Base-by-base conservation (phyloP, 345 rosid species). In the Schrenkiella parvula region DNA sequence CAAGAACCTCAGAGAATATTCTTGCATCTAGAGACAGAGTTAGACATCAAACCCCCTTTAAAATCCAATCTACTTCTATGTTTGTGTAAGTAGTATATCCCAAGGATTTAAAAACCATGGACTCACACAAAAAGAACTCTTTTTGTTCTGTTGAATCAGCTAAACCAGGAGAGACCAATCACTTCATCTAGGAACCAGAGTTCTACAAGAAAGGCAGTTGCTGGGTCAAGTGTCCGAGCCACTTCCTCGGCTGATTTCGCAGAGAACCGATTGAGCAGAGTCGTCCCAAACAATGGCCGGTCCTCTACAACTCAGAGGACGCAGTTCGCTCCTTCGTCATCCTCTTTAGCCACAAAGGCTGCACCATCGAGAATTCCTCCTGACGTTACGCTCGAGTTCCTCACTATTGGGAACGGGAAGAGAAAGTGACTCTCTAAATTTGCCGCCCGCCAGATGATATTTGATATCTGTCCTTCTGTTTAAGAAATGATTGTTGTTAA, bases 181-280 rank as follows among this genome's bases (percentile, higher is more conserved):
- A 55, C 84, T 66, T 80, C 87, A 28, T 82, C 92, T 34, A 88
- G 90, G 70, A 86, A 83, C 76, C 88, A 79, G 39, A 88, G 86
- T 71, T 62, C 82, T 35, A 82, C 95, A 44, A 91, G 88, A 84
- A 88, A 83, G 79, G 92, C 87, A 48, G 72, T 88, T 15, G 39
- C 68, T 1, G 54, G 79, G 43, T 83, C 90, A 23, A 80, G 85
- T 83, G 87, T 84, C 77, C 76, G 87, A 41, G 92, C 85, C 5
- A 79, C 83, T 82, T 80, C 95, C 37, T 91, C 91, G 1, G 95
- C 90, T 18, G 97, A 89, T 79, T 90, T 87, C 54, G 72, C 77
- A 26, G 95, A 91, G 50, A 84, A 67, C 67, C 75, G 91, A 22
- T 65, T 84, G 13, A 86, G 81, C 76, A 80, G 95, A 66, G 52